phyloP scores from a whole-genome alignment of 371 early-diverging fungal genomes.

The Furculomyces boomerangus region DNA sequence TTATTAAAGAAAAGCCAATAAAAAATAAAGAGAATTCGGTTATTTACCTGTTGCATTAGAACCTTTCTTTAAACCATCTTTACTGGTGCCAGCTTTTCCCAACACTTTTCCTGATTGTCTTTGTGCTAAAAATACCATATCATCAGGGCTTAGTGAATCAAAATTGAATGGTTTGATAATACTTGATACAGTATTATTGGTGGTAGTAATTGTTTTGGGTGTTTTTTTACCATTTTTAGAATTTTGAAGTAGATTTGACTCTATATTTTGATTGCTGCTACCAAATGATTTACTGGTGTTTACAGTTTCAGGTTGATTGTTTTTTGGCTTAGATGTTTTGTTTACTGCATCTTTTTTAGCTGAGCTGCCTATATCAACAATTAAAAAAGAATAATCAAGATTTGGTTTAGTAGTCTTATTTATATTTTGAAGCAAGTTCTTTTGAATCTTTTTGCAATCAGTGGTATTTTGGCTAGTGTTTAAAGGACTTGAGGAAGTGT shows the following conservation, averaged over 20 bases:
- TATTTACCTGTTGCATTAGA: slow-evolving; percentile 4
- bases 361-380: slow-evolving; percentile 8
- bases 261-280: background rate
- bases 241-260: too few species aligned
- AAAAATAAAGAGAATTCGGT: too few species aligned
- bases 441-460: background rate
- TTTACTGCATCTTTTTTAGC: background rate
- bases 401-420: background rate
- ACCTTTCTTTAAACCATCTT: background rate
- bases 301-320: background rate
- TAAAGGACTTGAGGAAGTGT: background rate
- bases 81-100: background rate
- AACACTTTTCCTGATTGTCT: slow-evolving; percentile 17
- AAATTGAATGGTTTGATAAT: slow-evolving; percentile 36
- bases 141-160: slow-evolving; percentile 68
- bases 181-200: background rate
- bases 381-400: slow-evolving; percentile 14
- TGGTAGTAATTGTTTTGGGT: too few species aligned
- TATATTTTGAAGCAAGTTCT: background rate
- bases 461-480: background rate
- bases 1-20: too few species aligned
- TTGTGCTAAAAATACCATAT: slow-evolving; percentile 46
- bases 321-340: background rate
- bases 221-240: background rate
- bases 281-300: background rate